Conservation (phyloP, 192 early-diverging fungal species). For the Backusella circina region DNA sequence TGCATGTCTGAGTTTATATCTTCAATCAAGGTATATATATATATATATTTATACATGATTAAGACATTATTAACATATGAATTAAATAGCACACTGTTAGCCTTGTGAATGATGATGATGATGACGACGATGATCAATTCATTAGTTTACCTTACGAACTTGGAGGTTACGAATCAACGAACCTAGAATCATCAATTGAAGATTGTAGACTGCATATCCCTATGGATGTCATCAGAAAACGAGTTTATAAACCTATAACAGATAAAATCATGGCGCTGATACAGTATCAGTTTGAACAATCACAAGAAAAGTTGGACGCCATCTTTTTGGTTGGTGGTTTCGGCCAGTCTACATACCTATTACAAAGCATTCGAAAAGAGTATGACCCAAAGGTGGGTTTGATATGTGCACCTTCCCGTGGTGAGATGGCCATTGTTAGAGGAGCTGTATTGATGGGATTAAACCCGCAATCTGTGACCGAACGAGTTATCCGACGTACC, state of each 20-base stretch:
- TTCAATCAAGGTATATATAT: conserved; percentile 6
- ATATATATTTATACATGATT: background rate
- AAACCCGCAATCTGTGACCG: conserved; percentile 33
- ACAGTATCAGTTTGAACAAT: conserved; percentile 3
- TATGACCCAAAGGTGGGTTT: conserved; percentile 30
- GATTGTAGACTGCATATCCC: conserved; percentile 35
- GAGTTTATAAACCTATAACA: conserved; percentile 46
- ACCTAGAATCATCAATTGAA: conserved; percentile 27
- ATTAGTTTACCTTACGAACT: conserved; percentile 33
- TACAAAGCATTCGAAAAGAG: conserved; percentile 28
- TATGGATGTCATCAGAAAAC: conserved; percentile 30
- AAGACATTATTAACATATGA: background rate
- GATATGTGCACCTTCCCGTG: conserved; percentile 37
- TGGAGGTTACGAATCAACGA: conserved; percentile 22
- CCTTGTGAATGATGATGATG: conserved; percentile 31
- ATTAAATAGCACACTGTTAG: background rate
- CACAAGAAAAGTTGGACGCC: conserved; percentile 31
- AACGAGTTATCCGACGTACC: conserved; percentile 37
- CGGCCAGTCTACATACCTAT: conserved; percentile 47
- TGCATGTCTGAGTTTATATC: conserved; percentile 31
- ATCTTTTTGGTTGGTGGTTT: conserved; percentile 57
- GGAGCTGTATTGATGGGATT: conserved; percentile 49
- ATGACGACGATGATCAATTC: conserved; percentile 38
- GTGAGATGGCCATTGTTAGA: conserved; percentile 45
- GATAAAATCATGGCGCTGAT: background rate